Conservation (phyloP, 192 early-diverging fungal genomes). For the Coemansia biformis region DNA sequence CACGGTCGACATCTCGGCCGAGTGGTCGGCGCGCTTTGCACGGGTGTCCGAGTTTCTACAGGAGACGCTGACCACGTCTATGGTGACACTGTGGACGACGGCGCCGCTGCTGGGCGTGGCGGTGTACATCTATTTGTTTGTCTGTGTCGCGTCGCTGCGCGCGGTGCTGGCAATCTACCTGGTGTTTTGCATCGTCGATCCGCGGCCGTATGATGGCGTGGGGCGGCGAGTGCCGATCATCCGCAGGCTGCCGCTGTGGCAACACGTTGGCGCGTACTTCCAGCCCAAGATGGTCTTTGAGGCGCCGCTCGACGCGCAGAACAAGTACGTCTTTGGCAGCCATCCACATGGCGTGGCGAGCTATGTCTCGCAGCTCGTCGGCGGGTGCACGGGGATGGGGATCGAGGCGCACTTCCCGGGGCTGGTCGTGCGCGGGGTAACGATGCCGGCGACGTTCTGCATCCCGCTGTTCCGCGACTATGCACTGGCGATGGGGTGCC, state of each 20-base stretch:
- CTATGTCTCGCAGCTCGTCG: slow-evolving; percentile 75
- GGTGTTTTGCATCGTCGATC: slow-evolving; percentile 70
- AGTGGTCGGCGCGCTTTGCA: slow-evolving; percentile 14
- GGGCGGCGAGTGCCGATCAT: slow-evolving; percentile 57
- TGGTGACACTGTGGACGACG: slow-evolving; percentile 41
- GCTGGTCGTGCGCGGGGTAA: slow-evolving; percentile 71
- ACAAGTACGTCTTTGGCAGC: slow-evolving; percentile 85
- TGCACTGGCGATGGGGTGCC: slow-evolving; percentile 70
- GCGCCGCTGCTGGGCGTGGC: slow-evolving; percentile 36
- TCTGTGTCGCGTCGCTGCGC: slow-evolving; percentile 52
- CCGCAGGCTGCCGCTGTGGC: slow-evolving; percentile 61
- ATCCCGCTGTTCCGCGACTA: slow-evolving; percentile 84
- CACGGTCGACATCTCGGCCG: slow-evolving; percentile 12
- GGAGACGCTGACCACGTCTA: slow-evolving; percentile 32
- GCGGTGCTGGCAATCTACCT: slow-evolving; percentile 65
- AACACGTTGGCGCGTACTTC: slow-evolving; percentile 75
- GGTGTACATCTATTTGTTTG: slow-evolving; percentile 61
- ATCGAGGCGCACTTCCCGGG: slow-evolving; percentile 75
- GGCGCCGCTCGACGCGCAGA: slow-evolving; percentile 71
- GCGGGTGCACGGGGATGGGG: slow-evolving; percentile 73
- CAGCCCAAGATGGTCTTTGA: slow-evolving; percentile 77
- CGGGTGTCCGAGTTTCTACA: slow-evolving; percentile 19
- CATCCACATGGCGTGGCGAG: slow-evolving; percentile 91
- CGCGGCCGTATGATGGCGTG: slow-evolving; percentile 68
- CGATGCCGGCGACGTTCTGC: slow-evolving; percentile 75